These are phyloP conservation scores for Coprinopsis marcescibilis DNA, from an alignment of 768 basidiomycete species.

Conservation along the genomic window DNA sequence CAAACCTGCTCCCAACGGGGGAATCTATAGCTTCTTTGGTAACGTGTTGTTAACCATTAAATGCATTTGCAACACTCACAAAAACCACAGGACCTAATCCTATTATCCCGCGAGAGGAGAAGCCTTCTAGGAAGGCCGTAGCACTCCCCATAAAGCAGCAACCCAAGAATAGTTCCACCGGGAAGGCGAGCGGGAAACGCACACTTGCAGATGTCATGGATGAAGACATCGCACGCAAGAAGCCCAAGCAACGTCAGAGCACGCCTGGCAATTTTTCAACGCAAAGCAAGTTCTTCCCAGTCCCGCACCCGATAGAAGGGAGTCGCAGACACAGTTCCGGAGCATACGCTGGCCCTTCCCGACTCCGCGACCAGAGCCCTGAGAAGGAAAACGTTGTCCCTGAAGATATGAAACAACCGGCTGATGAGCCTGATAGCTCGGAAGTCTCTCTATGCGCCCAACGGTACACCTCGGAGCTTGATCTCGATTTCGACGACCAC, in stretches of 20 bases:
- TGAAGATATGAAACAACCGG: no score
- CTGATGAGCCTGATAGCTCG: slow-evolving; percentile 19
- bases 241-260: slow-evolving; percentile 29
- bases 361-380: slow-evolving; percentile 17
- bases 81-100: slow-evolving; percentile 33
- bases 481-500: slow-evolving; percentile 31
- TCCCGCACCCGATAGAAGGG: slow-evolving; percentile 9
- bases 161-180: slow-evolving; percentile 17
- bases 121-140: slow-evolving; percentile 10
- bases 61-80: not conserved
- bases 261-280: slow-evolving; percentile 14
- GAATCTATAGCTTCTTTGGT: slow-evolving; percentile 65
- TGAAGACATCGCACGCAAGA: slow-evolving; percentile 49
- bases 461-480: slow-evolving; percentile 29
- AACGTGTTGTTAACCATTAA: no score
- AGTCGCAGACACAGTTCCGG: slow-evolving; percentile 13
- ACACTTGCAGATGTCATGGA: slow-evolving; percentile 69
- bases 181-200: slow-evolving; percentile 72
- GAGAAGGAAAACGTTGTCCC: slow-evolving; percentile 41
- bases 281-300: slow-evolving; percentile 35
- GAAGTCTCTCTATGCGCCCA: slow-evolving; percentile 16
- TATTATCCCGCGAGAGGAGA: slow-evolving; percentile 26
- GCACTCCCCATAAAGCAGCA: slow-evolving; percentile 15
- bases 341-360: slow-evolving; percentile 29
- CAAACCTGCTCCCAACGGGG: slow-evolving; percentile 25